Base-by-base conservation (phyloP, 2,329 filamentous ascomycete genomes). In the Sporothrix pseudoabietina region DNA sequence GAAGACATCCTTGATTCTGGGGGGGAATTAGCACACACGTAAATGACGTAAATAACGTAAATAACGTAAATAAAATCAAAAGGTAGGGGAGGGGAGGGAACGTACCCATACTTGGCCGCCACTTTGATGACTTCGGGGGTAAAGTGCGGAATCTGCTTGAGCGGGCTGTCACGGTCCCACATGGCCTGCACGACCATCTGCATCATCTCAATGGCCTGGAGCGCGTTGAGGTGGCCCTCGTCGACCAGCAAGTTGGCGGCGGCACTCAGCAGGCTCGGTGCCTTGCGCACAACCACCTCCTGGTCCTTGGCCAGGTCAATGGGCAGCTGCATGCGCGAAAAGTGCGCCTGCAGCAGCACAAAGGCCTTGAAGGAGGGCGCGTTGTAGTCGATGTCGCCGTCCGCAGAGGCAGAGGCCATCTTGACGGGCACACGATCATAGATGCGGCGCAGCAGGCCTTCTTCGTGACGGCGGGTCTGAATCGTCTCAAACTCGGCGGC, bases 141-240 rank as follows among this genome's bases (percentile, higher is more conserved):
- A 81, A 98, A 98, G 84, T 98, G 94, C 77, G 96, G 96, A 79
- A 99, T 98, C 82, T 99, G 96, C 85, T 98, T 98, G 77, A 99
- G 87, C 54, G 96, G 94, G 78, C 93, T 97, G 81, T 99, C 96
- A 73, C 94, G 92, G 83, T 99, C 95, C 96, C 96, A 99, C 93
- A 98, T 97, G 69, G 92, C 94, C 83, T 99, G 96, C 3, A 99
- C 94, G 71, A 97, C 93, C 96, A 99, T 99, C 80, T 99, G 96
- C 14, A 93, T 97, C 88, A 99, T 94, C 82, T 99, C 96, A 95
- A 99, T 99, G 39, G 96, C 96, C 78, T 92, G 94, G 91, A 98
- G 97, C 74, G 96, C 95, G 80, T 99, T 99, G 75, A 99, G 87
- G 78, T 98, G 94, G 16, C 95, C 96, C 78, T 99, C 94, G 0